Percentiles rank a stretch among this genome's conserved stretches.
These are phyloP conservation scores for Akanthomyces muscarius DNA, from an alignment of 2,329 filamentous ascomycete species.

Conservation along the genomic window DNA sequence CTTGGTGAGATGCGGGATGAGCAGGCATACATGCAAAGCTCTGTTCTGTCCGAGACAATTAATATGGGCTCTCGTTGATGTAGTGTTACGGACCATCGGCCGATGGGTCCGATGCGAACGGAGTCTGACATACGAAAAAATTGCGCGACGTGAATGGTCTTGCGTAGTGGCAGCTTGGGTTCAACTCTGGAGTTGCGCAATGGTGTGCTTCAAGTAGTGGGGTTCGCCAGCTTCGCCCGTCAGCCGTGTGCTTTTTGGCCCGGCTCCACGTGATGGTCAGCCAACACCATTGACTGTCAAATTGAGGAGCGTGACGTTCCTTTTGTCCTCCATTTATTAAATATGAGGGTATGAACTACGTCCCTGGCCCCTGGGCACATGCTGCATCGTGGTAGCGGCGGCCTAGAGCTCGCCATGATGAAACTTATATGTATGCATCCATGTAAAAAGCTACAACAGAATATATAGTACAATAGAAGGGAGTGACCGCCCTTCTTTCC, in stretches of 20 bases:
- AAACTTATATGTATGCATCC: conserved; percentile 9
- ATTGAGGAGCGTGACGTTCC: background rate
- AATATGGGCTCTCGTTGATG: background rate
- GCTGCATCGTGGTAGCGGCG: background rate
- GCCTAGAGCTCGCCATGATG: background rate
- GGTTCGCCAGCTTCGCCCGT: background rate
- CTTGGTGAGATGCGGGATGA: background rate
- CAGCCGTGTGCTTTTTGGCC: background rate
- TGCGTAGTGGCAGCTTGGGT: background rate
- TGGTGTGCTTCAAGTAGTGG: conserved; percentile 9
- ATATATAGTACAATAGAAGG: conserved; percentile 11
- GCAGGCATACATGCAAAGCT: background rate
- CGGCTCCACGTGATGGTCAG: background rate
- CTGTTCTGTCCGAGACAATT: background rate
- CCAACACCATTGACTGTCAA: background rate
- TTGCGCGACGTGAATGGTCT: background rate
- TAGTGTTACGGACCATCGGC: conserved; percentile 10
- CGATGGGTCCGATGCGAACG: background rate
- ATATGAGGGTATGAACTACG: background rate
- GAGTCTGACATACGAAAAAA: background rate
- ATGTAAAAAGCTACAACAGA: conserved; percentile 13
- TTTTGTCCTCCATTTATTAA: background rate
- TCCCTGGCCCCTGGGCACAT: background rate
- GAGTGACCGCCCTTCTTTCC: background rate
- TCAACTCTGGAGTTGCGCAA: background rate